Percentiles rank a stretch among this genome's conserved stretches.
Conservation (phyloP, 305 asterid genomes). For the Solanum hybrid region DNA sequence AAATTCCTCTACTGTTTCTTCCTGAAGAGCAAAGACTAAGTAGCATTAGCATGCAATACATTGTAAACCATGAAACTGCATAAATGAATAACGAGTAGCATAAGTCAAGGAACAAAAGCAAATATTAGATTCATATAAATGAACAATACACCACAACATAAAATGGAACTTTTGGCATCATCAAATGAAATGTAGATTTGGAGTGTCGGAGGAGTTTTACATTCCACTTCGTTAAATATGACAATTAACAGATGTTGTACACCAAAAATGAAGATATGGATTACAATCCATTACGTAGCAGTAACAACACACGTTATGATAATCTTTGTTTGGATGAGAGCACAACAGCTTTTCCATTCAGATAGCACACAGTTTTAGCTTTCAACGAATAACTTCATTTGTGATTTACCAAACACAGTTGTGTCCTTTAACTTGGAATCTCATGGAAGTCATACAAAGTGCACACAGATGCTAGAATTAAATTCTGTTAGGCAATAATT, state of each 20-base stretch:
- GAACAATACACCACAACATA: not conserved
- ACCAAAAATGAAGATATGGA: not conserved
- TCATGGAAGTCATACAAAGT: not conserved
- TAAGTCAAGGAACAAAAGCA: not conserved
- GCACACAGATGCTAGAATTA: not conserved
- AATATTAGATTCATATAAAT: not conserved
- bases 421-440: not conserved
- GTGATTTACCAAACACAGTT: not conserved
- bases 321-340: not conserved
- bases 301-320: not conserved
- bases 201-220: not conserved
- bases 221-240: not conserved
- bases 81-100: not conserved
- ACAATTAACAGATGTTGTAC: not conserved
- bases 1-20: slow-evolving; percentile 60
- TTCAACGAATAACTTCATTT: not conserved
- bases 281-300: not conserved
- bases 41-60: not conserved
- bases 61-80: not conserved
- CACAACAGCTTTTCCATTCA: not conserved
- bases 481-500: not conserved
- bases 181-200: not conserved
- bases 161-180: not conserved
- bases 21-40: slow-evolving; percentile 27
- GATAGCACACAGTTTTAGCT: not conserved